Evolutionary conservation across 495 filamentous ascomycete species (phyloP), one percentile per base, ranked within the genome.

Genomic region (Aspergillus nidulans): DNA sequence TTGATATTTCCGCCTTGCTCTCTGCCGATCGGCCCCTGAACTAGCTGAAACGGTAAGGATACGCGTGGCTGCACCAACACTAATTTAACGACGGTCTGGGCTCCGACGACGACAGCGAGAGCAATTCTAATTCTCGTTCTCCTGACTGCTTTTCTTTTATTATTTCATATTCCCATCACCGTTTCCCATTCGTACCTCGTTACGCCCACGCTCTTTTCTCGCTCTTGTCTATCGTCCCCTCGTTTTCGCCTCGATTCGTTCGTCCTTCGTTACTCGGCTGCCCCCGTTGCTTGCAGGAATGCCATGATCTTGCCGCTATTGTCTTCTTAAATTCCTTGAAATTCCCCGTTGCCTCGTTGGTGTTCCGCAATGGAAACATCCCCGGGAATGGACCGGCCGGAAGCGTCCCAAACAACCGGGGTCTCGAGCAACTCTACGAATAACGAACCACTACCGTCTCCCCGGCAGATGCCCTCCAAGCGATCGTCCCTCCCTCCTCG

Each of bases 401-500:
- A 69, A 68, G 58, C 70, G 68, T 68, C 62, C 69, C 69, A 65
- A 51, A 62, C 53, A 49, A 57, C 60, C 58, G 54, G 59, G 58
- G 53, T 57, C 60, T 36, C 42, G 51, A 40, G 44, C 45, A 34
- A 19, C 39, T 42, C 49, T 28, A 7, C 42, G 54, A 62, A 44
- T 58, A 25, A 48, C 24, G 30, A 34, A 34, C 21, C 45, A 24
- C 51, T 59, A 40, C 30, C 34, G 32, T 38, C 51, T 40, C 34
- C 61, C 20, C 51, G 1, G 15, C 24, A 46, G 51, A 47, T 47
- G 10, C 63, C 61, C 47, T 68, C 62, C 49, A 80, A 78, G 45
- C 77, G 75, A 32, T 78, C 80, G 16, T 71, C 78, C 48, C 76
- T 85, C 21, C 70, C 74, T 71, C 77, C 58, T 63, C 78, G 58